phyloP scores from a whole-genome alignment of 1,139 yeast species.

The Kodamaea sp. region DNA sequence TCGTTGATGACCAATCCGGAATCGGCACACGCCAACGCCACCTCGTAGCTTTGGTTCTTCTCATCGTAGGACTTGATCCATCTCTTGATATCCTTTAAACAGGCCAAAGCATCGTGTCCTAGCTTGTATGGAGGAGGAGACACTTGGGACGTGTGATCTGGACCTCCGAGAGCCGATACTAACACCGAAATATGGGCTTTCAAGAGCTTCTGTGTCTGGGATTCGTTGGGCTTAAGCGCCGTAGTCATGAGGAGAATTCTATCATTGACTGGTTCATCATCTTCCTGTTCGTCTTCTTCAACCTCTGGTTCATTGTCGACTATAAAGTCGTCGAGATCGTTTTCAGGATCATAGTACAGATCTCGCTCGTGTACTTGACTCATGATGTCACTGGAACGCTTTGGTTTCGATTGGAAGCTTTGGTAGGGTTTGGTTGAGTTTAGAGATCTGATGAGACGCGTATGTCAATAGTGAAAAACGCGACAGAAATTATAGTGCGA shows the following conservation, averaged over 20 bases:
- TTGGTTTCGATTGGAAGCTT: too few species aligned
- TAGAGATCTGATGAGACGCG: too few species aligned
- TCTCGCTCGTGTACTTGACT: too few species aligned
- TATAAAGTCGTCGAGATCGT: slow-evolving; percentile 15
- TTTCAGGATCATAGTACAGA: slow-evolving; percentile 6
- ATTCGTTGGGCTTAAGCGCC: slow-evolving; percentile 36
- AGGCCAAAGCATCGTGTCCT: slow-evolving; percentile 90
- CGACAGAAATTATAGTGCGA: too few species aligned
- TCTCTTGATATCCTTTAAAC: slow-evolving; percentile 81
- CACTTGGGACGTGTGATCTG: slow-evolving; percentile 53
- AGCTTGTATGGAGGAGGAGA: slow-evolving; percentile 61
- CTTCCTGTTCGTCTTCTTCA: slow-evolving; percentile 15
- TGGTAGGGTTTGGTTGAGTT: too few species aligned
- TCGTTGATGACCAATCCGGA: slow-evolving; percentile 74
- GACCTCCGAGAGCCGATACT: slow-evolving; percentile 82
- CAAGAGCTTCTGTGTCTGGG: slow-evolving; percentile 46
- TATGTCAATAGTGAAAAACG: too few species aligned
- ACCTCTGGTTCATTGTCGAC: slow-evolving; percentile 15
- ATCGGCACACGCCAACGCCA: slow-evolving; percentile 86
- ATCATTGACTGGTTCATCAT: slow-evolving; percentile 22
- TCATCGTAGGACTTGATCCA: slow-evolving; percentile 90
- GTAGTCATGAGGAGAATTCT: slow-evolving; percentile 32
- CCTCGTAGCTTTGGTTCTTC: slow-evolving; percentile 64
- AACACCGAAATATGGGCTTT: slow-evolving; percentile 71
- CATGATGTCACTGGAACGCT: too few species aligned